Percentiles rank a stretch among this genome's conserved stretches.
These are phyloP conservation scores for Viola odorata DNA, from an alignment of 345 rosid genomes.

Conservation along the genomic window DNA sequence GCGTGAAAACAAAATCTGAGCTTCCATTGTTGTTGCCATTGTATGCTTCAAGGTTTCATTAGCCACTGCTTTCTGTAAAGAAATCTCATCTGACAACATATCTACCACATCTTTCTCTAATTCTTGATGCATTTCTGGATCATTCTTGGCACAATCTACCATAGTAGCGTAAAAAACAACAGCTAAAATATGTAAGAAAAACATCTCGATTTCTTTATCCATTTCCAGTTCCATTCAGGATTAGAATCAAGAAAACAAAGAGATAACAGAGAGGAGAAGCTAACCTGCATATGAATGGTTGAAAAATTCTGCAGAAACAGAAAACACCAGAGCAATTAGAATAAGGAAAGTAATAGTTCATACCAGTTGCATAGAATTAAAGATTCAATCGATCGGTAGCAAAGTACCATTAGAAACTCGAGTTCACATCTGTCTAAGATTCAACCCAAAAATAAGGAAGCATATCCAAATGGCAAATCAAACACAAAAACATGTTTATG, in stretches of 20 bases:
- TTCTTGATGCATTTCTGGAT: constrained; percentile 32
- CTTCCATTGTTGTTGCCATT: constrained; percentile 10
- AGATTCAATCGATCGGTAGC: background rate
- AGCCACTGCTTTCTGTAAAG: constrained; percentile 29
- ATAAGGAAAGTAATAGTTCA: background rate
- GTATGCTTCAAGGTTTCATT: constrained; percentile 29
- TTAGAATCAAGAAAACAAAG: background rate
- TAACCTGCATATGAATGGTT: background rate
- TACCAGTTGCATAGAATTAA: background rate
- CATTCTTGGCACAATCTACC: constrained; percentile 28
- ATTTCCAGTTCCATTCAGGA: background rate
- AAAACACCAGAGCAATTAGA: background rate
- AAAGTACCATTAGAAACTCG: background rate
- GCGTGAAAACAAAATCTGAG: constrained; percentile 18
- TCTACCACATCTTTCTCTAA: constrained; percentile 27
- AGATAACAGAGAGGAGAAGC: background rate
- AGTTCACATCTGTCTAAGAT: background rate
- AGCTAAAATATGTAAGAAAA: background rate
- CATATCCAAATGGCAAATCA: background rate
- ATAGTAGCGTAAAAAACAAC: background rate
- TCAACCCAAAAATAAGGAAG: background rate
- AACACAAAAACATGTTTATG: background rate
- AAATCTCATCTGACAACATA: constrained; percentile 35
- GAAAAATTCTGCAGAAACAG: background rate
- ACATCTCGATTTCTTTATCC: background rate